phyloP scores from a whole-genome alignment of 139 green algal genomes.

The Coccomyxa sp. region DNA sequence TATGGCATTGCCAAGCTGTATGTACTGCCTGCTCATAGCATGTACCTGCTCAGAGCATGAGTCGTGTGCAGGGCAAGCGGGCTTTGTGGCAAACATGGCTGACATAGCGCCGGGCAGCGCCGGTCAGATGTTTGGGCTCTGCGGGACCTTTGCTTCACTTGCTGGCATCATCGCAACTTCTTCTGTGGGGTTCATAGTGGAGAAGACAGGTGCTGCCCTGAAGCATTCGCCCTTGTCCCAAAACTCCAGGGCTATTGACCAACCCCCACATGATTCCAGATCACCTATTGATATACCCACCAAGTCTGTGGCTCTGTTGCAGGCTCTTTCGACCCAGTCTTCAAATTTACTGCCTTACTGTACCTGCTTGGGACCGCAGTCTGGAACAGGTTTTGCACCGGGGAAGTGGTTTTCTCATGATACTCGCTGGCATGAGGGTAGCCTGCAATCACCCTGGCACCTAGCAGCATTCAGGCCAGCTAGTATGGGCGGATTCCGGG shows the following conservation, averaged over 20 bases:
- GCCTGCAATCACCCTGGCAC: too few relatives aligned
- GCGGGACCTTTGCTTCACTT: constrained; percentile 84
- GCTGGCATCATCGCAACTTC: constrained; percentile 70
- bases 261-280: too few relatives aligned
- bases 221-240: too few relatives aligned
- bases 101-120: constrained; percentile 79
- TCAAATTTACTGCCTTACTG: constrained; percentile 69
- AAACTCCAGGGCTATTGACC: too few relatives aligned
- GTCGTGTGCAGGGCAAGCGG: constrained; percentile 44
- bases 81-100: constrained; percentile 85
- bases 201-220: too few relatives aligned
- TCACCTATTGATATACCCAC: too few relatives aligned
- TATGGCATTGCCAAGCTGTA: background rate
- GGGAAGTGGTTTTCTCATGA: constrained; percentile 55
- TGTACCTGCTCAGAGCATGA: background rate
- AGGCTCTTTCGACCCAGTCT: constrained; percentile 69
- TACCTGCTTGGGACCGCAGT: constrained; percentile 66
- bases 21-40: background rate
- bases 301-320: too few relatives aligned
- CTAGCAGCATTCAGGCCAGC: too few relatives aligned
- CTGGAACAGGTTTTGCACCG: constrained; percentile 58
- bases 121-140: constrained; percentile 82
- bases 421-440: too few relatives aligned
- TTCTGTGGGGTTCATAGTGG: constrained; percentile 71
- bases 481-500: too few relatives aligned